Evolutionary conservation across 2,329 filamentous ascomycete genomes (phyloP), one percentile per base, ranked within the genome.

Genomic region (Ophiosphaerella herpotricha): DNA sequence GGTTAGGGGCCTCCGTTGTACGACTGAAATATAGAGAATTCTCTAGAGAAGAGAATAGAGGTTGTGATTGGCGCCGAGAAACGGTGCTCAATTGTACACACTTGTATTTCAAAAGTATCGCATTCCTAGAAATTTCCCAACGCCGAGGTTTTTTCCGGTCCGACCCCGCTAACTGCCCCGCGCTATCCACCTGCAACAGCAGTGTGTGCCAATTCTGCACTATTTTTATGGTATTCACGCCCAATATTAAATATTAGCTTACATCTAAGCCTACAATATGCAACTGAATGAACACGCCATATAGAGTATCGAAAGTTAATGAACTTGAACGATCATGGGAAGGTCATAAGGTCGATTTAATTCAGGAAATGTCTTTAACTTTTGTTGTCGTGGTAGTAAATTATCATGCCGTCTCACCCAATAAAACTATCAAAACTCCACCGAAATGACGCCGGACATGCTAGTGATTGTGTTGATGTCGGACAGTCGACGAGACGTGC

Each of bases 391-490:
- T 18, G 21, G 24, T 18, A 48, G 18, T 23, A 32, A 8, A 9
- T 7, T 32, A 26, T 31, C 29, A 34, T 39, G 16, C 33, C 16
- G 4, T 13, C 18, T 39, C 26, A 32, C 35, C 29, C 18, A 39
- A 33, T 33, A 16, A 24, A 26, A n/a, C 36, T 39, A 35, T n/a
- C 46, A 56, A 48, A 57, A 52, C 55, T 55, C 57, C 55, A 43
- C 52, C 53, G 40, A 38, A 43, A 53, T 46, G 52, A 58, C 57
- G 55, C 57, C 57, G 38, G 51, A 54, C 45, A 58, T 60, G 57
- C 57, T 47, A 57, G 50, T 43, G 46, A 46, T 45, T 38, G 36
- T 39, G 35, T 21, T 46, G 29, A 42, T 46, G 39, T 44, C 33
- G 14, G 31, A 46, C 31, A 46, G 45, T 39, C 35, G 33, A 40